Base-by-base conservation (phyloP, 441 rosid species). In the Adansonia rubrostipa region DNA sequence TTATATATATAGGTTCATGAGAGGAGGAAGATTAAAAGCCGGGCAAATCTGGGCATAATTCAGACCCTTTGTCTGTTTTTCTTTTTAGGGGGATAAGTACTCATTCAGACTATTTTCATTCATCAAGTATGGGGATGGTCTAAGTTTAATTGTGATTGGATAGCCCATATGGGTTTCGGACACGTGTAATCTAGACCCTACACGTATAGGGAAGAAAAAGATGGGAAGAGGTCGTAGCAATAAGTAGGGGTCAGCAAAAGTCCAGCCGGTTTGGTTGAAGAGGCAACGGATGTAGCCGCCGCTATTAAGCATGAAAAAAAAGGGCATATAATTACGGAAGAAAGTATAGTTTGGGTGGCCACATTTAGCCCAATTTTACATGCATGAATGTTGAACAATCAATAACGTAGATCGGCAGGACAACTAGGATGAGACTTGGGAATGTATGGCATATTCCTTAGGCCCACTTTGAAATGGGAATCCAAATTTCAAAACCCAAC, bases 141-240 rank as follows among this genome's bases (percentile, higher is more conserved):
- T 74, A 33, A 0, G 11, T 72, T 62, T 77, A 85, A 71, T 61
- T 28, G 47, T 22, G 42, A 51, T 1, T 5, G 6, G 24, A 20
- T 42, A 65, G 14, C 19, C 78, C 77, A 28, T 71, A 9, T 54
- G 56, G 68, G 11, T 67, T 47, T 56, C 14, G 9, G 84, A 77
- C 87, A 81, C 85, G 87, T 82, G 82, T 5, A 3, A 14, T 45
- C 20, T 14, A 3, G 4, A 24, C 68, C 45, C 24, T 61, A 58
- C 56, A 74, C 57, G 69, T 75, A 2, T 14, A 61, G 24, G n/a
- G 20, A 20, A 20, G 68, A 66, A 14, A 5, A 2, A 0, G 50
- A 36, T 45, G 53, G 17, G 51, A 15, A 7, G 40, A 5, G 22
- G 15, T 4, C 1, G 77, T 5, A 4, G 68, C n/a, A 19, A 57